Base-by-base conservation (phyloP, 805 yeast genomes). In the Saccharomyces cerevisiae region DNA sequence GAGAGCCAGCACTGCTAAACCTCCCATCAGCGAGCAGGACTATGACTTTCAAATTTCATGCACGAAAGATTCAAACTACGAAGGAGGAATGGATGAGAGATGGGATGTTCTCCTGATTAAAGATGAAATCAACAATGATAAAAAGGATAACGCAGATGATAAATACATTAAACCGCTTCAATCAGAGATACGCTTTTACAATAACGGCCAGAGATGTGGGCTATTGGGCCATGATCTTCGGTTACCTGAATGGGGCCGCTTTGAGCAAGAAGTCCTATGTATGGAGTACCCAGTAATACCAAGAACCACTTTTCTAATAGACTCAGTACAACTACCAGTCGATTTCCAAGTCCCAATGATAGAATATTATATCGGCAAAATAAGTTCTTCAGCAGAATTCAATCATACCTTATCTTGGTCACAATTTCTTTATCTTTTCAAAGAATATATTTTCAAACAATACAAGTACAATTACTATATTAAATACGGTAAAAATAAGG, bases 21-120 rank as follows among this genome's bases (percentile, higher is more conserved):
- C 98, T 2, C 97, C 96, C 9, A 80, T 90, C 28, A 80, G 92
- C 9, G 96, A 89, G 65, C 94, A 89, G 64, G 98, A 94, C 54
- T 91, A 92, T 70, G 85, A 90, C 65, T 80, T 79, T 59, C 96
- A 90, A 69, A 96, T 90, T 0, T 79, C 88, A 28, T 82, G 89
- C 58, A 65, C 82, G 54, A 94, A 92, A 4, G 80, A 79, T 68
- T 69, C 75, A 6, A 80, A 82, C 1, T 80, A 81, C 63, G 71
- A 72, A 1, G 94, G 89, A 17, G 87, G 87, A 59, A 75, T 78
- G 46, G 82, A 82, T 65, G 90, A 87, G 67, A 79, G 80, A 57
- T 90, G 89, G 78, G 79, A 79, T 53, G 71, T 92, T 22, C 43
- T 36, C 4, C 11, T 36, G 11, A 17, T 36, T 2, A 36, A 36